A percentile compares a stretch with the other conserved stretches of the same genome.
These are phyloP conservation scores for Moricandia moricandioides DNA, from an alignment of 345 rosid species.

Conservation along the genomic window DNA sequence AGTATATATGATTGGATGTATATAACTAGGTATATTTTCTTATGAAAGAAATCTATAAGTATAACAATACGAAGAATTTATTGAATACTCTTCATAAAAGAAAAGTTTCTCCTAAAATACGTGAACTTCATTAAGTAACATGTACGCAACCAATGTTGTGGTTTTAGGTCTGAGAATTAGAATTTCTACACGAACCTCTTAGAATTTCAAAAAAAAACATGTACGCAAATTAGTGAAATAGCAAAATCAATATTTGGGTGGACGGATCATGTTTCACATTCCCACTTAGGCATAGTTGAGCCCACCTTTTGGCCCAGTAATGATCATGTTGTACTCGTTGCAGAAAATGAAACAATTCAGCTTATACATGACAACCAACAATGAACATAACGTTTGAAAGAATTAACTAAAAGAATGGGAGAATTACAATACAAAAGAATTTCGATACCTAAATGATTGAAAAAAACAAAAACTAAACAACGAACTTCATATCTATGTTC, in stretches of 20 bases:
- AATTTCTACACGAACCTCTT: too few species aligned
- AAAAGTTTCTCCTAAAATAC: not conserved
- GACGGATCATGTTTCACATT: not conserved
- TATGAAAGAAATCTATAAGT: not conserved
- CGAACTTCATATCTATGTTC: slow-evolving; percentile 46
- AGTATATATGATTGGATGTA: not conserved
- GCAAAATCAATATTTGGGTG: not conserved
- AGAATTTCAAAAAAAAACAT: too few species aligned
- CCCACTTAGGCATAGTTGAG: not conserved
- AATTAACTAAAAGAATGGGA: slow-evolving; percentile 25
- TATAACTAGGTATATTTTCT: not conserved
- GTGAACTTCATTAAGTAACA: too few species aligned
- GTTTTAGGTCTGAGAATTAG: too few species aligned
- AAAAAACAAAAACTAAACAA: not conserved
- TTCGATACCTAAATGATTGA: not conserved
- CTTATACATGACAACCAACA: not conserved
- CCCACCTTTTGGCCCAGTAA: not conserved
- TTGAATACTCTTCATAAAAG: not conserved
- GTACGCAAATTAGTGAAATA: not conserved
- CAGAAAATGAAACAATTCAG: not conserved
- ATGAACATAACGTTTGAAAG: slow-evolving; percentile 10
- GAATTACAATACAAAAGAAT: slow-evolving; percentile 18
- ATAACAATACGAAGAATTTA: not conserved
- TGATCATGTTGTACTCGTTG: not conserved
- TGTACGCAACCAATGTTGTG: too few species aligned